Conservation (phyloP, 2,329 filamentous ascomycete species). For the Blumeria hordei region DNA sequence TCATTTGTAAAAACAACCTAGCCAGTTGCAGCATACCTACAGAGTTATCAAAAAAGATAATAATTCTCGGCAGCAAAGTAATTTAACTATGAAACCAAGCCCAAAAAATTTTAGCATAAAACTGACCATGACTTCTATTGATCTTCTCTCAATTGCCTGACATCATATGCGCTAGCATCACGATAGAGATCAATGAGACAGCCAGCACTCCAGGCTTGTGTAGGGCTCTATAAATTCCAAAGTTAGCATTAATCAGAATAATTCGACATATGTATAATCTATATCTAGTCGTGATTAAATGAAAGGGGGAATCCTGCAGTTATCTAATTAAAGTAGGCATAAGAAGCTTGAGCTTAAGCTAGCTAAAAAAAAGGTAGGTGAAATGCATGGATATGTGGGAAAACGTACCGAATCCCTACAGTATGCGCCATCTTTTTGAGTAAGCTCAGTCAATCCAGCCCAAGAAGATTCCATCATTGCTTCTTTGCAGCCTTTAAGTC, state of each 20-base stretch:
- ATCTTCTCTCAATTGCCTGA: no score
- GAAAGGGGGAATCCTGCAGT: not conserved
- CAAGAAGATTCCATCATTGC: constrained; percentile 60
- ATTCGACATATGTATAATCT: no score
- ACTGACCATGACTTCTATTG: no score
- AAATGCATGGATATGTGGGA: not conserved
- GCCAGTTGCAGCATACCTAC: no score
- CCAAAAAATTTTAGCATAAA: no score
- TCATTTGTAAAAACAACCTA: no score
- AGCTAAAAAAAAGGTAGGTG: not conserved
- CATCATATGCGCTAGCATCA: constrained; percentile 31
- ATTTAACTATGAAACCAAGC: no score
- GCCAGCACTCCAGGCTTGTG: constrained; percentile 87
- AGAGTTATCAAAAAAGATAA: no score
- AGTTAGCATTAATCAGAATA: no score
- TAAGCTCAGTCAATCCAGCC: constrained; percentile 83
- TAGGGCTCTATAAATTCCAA: constrained; percentile 40
- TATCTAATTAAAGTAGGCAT: not conserved
- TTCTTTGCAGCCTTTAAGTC: constrained; percentile 62
- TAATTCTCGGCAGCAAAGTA: no score
- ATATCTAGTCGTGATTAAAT: no score
- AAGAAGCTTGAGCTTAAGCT: not conserved
- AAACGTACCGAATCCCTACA: constrained; percentile 73
- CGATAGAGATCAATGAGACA: constrained; percentile 93
- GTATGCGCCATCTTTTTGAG: constrained; percentile 64